Base-by-base conservation (phyloP, 2,329 filamentous ascomycete genomes). In the Penicillium brasilianum region DNA sequence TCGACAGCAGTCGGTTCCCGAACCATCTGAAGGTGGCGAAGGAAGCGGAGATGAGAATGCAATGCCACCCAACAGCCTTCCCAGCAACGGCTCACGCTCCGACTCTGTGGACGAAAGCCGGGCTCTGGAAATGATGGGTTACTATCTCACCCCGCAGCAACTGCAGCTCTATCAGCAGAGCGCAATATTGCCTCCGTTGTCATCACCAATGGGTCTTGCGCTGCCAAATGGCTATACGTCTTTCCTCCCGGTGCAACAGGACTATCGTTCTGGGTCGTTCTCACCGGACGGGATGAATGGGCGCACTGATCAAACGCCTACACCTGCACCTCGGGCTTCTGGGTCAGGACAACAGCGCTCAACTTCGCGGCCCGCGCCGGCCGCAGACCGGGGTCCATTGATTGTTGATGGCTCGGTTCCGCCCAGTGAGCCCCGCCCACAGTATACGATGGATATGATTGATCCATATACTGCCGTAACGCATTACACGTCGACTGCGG, bases 341-440 rank as follows among this genome's bases (percentile, higher is more conserved):
- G 61, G 63, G 8, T 61, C 66, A 10, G 68, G 71, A 28, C 61
- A 43, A 48, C 69, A 63, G 44, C 66, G 71, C 34, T 60, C 69
- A 13, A 57, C 57, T 22, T 62, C 73, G n/a, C 74, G 74, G 39
- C 66, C 72, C 25, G 63, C 63, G n/a, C 66, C 68, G 36, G 59
- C 71, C 4, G 68, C 68, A 46, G 71, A 74, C 59, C 72, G 75
- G 37, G 80, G 79, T 9, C 80, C 80, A 30, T 65, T 82, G 59
- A 81, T 82, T 39, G 77, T 82, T 6, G 80, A 83, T 69, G 81
- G 81, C 7, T 81, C 80, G 14, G 74, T 80, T 32, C 76, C 76
- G 34, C 72, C 68, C 2, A 77, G 72, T 63, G 78, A 80, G 50
- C 69, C 68, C 25, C 75, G 75, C 30, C 63, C 72, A 28, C 67